Base-by-base conservation (phyloP, 2,329 filamentous ascomycete genomes). In the Parastagonospora nodorum region DNA sequence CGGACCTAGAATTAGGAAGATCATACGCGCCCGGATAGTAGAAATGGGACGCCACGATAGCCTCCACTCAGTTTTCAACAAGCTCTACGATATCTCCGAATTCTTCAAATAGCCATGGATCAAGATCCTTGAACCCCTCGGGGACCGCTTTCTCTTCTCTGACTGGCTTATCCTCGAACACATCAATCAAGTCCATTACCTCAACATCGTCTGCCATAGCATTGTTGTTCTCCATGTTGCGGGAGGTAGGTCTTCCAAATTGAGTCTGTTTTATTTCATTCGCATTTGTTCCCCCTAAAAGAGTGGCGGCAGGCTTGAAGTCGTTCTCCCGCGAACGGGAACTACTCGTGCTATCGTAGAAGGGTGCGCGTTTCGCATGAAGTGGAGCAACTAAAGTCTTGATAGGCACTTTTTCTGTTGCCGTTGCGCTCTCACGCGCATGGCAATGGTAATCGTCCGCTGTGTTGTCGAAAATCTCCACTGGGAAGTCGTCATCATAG, bases 61-160 rank as follows among this genome's bases (percentile, higher is more conserved):
- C 19, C 3, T 5, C 19, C 19, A 24, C 19, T 24, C 19, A 24
- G 19, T 24, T 5, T 24, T 24, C 64, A 30, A 69, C 55, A 31
- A 77, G 62, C 48, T 76, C 73, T 16, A 76, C 65, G n/a, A 71
- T 66, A 44, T 72, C 68, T 9, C 74, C 75, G 43, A 74, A 75
- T 51, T 76, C 73, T 28, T 63, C 50, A 12, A 72, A 63, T 5
- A 77, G 51, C 73, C 74, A 77, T 1, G 66, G 63, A 37, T 75
- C 69, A 1, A 76, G 55, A 40, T 66, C 72, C 40, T 71, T 63
- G 49, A 63, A 71, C 11, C 45, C 60, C 1, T 68, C 62, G 0
- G 61, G 63, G 14, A 62, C 42, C 2, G 50, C 31, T 29, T 56
- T 40, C 4, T 53, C 5, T 19, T 54, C 9, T n/a, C 53, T 11